phyloP scores from a whole-genome alignment of 768 basidiomycete species.

The Kwoniella sp. region DNA sequence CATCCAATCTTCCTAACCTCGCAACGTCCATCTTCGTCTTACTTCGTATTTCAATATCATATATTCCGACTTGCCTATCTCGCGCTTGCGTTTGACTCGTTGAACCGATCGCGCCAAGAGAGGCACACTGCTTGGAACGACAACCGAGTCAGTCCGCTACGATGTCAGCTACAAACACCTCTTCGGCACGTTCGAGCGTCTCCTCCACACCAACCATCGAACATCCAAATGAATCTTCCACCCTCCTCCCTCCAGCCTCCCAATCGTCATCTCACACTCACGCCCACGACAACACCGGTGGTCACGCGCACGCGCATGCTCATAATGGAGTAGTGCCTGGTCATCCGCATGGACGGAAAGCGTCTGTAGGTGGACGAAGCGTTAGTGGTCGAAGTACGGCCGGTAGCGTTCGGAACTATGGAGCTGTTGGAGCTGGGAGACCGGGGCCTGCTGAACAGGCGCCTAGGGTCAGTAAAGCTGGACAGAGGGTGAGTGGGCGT shows the following conservation, averaged over 20 bases:
- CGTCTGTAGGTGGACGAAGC: constrained; percentile 34
- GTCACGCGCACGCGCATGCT: not conserved
- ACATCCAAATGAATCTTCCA: constrained; percentile 36
- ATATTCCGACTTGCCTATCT: too few species aligned
- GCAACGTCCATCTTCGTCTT: too few species aligned
- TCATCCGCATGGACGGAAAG: constrained; percentile 33
- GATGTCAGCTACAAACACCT: constrained; percentile 2
- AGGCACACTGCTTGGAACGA: too few species aligned
- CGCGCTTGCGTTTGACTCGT: too few species aligned
- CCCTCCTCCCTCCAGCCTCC: constrained; percentile 37
- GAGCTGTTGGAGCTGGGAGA: constrained; percentile 20
- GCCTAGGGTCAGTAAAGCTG: constrained; percentile 47
- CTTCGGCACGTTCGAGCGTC: constrained; percentile 12
- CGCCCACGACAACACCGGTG: not conserved
- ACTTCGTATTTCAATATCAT: too few species aligned
- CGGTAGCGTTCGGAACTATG: constrained; percentile 43
- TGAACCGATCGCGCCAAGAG: too few species aligned
- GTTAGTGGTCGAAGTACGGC: constrained; percentile 40
- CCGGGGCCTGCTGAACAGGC: constrained; percentile 43
- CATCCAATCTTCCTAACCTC: too few species aligned
- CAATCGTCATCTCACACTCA: constrained; percentile 3
- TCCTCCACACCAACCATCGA: constrained; percentile 23
- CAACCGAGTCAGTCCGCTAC: not conserved
- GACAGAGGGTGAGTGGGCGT: constrained; percentile 43
- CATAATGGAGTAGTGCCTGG: constrained; percentile 11